These are phyloP conservation scores for Glutinoglossum americanum DNA, from an alignment of 495 filamentous ascomycete species.

Conservation along the genomic window DNA sequence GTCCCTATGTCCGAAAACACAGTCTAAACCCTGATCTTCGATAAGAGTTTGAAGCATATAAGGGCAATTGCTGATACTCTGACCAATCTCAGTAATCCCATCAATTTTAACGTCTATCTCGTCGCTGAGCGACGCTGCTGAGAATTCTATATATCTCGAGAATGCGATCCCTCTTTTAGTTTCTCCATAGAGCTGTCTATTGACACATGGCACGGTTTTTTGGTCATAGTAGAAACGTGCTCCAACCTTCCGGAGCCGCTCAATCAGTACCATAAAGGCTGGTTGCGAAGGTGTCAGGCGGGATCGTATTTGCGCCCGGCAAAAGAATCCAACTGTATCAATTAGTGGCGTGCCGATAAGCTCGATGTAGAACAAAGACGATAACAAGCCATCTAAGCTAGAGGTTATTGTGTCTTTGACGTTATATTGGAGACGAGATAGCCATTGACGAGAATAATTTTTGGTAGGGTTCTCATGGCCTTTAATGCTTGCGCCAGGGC, in stretches of 20 bases:
- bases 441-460: no score
- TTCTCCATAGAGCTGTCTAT: background rate
- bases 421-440: no score
- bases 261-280: background rate
- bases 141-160: background rate
- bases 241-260: background rate
- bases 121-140: background rate
- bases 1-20: background rate
- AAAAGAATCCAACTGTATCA: background rate
- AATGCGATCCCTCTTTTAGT: background rate
- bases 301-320: slow-evolving; percentile 2
- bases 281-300: background rate
- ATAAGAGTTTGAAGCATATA: slow-evolving; percentile 4
- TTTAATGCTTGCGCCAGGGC: background rate
- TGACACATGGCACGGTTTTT: background rate
- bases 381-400: background rate
- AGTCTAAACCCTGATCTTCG: slow-evolving; percentile 3
- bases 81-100: background rate
- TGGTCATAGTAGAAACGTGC: background rate
- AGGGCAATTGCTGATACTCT: slow-evolving; percentile 8
- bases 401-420: background rate
- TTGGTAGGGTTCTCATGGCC: no score
- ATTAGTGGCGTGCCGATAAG: background rate
- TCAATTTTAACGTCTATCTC: background rate
- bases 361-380: background rate